A percentile compares a stretch with the other conserved stretches of the same genome.
Evolutionary conservation across 2,329 filamentous ascomycete species (phyloP).

Genomic region (Paraphoma sp.): DNA sequence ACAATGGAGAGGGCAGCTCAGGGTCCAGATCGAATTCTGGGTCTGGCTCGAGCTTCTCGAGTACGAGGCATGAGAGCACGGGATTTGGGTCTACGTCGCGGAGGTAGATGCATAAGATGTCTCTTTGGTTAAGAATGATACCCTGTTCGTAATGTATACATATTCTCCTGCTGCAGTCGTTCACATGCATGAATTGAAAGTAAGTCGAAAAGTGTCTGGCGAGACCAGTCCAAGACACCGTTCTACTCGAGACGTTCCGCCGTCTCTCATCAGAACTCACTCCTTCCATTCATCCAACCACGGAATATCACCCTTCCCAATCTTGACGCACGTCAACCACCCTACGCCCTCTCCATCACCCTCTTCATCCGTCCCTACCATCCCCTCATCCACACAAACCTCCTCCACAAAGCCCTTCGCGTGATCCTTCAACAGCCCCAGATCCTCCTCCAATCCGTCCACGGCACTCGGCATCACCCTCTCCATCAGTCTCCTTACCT

Average conservation of each 20-base stretch:
- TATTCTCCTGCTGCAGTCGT: no score
- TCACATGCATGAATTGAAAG: no score
- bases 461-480: conserved; percentile 17
- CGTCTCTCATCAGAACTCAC: background rate
- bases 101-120: conserved; percentile 26
- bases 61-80: background rate
- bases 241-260: no score
- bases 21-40: conserved; percentile 70
- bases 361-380: conserved; percentile 36
- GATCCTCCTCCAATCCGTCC: conserved; percentile 27
- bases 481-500: conserved; percentile 22
- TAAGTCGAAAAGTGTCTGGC: no score
- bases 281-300: conserved; percentile 24
- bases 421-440: conserved; percentile 34
- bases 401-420: conserved; percentile 23
- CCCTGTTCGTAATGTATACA: conserved; percentile 8
- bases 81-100: conserved; percentile 53
- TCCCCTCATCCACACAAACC: conserved; percentile 27
- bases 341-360: conserved; percentile 32
- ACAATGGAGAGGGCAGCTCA: conserved; percentile 50
- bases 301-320: conserved; percentile 33
- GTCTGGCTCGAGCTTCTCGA: conserved; percentile 62
- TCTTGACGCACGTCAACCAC: conserved; percentile 45
- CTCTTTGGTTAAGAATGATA: conserved; percentile 40
- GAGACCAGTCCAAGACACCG: no score